phyloP scores from a whole-genome alignment of 208 protist genomes.

The Leishmania turanica region DNA sequence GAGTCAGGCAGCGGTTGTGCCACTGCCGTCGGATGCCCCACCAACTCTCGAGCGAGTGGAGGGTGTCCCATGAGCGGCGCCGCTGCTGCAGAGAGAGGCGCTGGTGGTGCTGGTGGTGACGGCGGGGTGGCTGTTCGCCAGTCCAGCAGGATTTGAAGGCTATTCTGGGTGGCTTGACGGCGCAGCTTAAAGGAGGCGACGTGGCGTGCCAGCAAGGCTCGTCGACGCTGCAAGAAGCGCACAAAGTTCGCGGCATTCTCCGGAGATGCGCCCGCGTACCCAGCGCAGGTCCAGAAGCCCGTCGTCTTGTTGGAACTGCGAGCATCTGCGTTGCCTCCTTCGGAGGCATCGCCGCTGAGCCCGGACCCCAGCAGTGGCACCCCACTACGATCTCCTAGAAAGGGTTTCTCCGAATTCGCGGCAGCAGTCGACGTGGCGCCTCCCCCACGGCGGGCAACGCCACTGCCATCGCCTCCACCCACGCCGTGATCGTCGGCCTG shows the following conservation, averaged over 20 bases:
- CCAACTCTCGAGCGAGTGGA: not conserved
- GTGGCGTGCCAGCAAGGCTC: slow-evolving; percentile 4
- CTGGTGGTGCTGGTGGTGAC: not conserved
- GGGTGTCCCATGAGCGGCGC: not conserved
- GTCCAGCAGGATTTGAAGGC: slow-evolving; percentile 26
- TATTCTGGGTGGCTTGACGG: slow-evolving; percentile 17
- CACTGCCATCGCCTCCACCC: not conserved
- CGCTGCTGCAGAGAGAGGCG: not conserved
- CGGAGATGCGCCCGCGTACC: not conserved
- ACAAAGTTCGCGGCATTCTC: not conserved
- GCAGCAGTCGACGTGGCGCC: not conserved
- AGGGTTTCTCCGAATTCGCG: not conserved
- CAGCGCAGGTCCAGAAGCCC: slow-evolving; percentile 13
- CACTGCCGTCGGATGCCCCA: not conserved
- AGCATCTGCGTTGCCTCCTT: not conserved
- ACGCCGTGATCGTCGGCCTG: not conserved
- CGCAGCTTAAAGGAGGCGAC: slow-evolving; percentile 15
- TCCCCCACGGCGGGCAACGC: not conserved
- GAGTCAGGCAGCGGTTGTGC: not conserved
- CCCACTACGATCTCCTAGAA: not conserved
- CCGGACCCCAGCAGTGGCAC: not conserved
- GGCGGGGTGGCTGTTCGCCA: slow-evolving; percentile 12
- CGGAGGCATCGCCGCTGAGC: not conserved
- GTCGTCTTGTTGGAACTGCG: not conserved
- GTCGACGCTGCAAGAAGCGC: slow-evolving; percentile 4